A percentile compares a stretch with the other conserved stretches of the same genome.
Conservation (phyloP, 2,329 filamentous ascomycete species). For the Aspergillus arachidicola region DNA sequence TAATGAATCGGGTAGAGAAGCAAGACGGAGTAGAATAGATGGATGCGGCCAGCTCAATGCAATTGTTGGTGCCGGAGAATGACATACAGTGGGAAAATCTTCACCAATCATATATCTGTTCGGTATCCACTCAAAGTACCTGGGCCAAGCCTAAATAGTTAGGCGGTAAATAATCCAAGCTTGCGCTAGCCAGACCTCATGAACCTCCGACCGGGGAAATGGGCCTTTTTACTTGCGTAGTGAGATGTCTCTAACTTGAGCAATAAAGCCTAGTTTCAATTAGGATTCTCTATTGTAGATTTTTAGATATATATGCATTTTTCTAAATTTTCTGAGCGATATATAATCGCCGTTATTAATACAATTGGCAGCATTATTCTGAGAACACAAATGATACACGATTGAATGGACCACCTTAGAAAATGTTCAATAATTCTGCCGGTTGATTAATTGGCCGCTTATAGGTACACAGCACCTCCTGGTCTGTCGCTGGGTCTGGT, state of each 20-base stretch:
- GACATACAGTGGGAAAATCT: constrained; percentile 14
- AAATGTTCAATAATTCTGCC: neutral
- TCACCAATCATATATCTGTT: constrained; percentile 8
- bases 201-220: neutral
- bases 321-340: too few species aligned
- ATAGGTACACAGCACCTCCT: neutral
- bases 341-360: too few species aligned
- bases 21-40: neutral
- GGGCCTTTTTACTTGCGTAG: too few species aligned
- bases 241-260: too few species aligned
- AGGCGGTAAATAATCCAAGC: neutral
- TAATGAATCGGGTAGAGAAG: neutral
- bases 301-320: too few species aligned
- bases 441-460: neutral
- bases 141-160: neutral
- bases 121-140: constrained; percentile 29
- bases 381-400: too few species aligned
- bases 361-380: too few species aligned
- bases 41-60: constrained; percentile 6
- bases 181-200: neutral
- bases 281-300: too few species aligned
- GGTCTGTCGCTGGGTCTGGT: neutral
- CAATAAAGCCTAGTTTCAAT: too few species aligned
- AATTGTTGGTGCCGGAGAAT: constrained; percentile 12
- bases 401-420: too few species aligned